A percentile compares a stretch with the other conserved stretches of the same genome.
Evolutionary conservation across 225 moss, liverwort and hornwort species (phyloP).

Genomic region (Bryum argenteum): DNA sequence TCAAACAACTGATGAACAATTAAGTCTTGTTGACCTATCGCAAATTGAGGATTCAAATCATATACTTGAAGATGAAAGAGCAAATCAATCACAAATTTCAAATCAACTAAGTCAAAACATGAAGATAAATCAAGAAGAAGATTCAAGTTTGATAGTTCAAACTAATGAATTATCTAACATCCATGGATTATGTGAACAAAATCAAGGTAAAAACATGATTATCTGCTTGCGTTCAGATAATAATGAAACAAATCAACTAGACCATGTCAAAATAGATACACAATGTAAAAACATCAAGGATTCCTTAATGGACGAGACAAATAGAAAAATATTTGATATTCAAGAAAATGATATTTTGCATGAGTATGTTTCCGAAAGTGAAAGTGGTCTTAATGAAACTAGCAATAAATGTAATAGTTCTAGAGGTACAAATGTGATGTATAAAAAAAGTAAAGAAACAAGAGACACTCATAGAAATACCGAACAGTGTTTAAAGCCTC

Average conservation of each 20-base stretch:
- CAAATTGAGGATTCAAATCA: background rate
- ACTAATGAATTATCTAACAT: background rate
- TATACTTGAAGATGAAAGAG: background rate
- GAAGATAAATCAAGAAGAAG: background rate
- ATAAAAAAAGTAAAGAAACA: background rate
- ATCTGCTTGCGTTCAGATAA: background rate
- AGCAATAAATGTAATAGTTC: background rate
- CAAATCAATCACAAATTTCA: background rate
- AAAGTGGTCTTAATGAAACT: background rate
- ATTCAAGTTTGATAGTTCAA: background rate
- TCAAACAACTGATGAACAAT: background rate
- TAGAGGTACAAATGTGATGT: accelerated
- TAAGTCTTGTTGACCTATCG: no score
- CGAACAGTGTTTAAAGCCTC: background rate
- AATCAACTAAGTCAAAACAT: background rate
- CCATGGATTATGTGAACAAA: background rate
- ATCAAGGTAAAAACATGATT: background rate
- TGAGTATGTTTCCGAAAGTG: background rate
- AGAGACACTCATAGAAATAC: background rate
- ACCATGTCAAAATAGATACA: background rate
- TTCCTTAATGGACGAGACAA: background rate
- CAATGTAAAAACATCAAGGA: background rate
- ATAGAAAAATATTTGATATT: background rate
- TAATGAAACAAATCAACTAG: background rate
- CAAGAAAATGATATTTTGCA: background rate